Base-by-base conservation (phyloP, 2,329 filamentous ascomycete genomes). In the Calonectria ilicicola region DNA sequence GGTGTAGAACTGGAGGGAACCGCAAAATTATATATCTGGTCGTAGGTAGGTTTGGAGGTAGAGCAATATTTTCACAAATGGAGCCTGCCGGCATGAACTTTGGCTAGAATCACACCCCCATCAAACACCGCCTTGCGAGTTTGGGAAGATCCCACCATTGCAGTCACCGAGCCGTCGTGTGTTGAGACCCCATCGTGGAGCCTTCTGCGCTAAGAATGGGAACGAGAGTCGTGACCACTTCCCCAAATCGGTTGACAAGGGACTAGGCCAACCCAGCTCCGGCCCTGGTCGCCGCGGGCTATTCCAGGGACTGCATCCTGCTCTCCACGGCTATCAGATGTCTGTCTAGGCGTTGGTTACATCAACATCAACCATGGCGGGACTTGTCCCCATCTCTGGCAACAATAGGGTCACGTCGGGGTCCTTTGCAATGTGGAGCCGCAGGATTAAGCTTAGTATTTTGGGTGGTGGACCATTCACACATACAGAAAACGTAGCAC, bases 121-220 rank as follows among this genome's bases (percentile, higher is more conserved):
- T 23, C 9, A 6, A 35, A 7, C 47, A 60, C 5, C 32, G 23
- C 42, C 40, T 32, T n/a, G 32, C 23, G 19, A 21, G 38, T 42
- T 44, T 12, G 26, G 46, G 26, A n/a, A 53, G 14, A 27, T 19
- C 27, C 9, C 15, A 3, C 29, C 17, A 12, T 32, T 38, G 29
- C 7, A 38, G 35, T 5, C 53, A 40, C 19, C 21, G 72, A 46
- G 44, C 66, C 35, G 27, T 44, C 56, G 65, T 60, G 62, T 35
- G 71, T 67, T 51, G 53, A 42, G 10, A 5, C 29, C 29, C 29
- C 12, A 40, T 53, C 72, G 74, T 71, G 67, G 74, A 72, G 60
- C 74, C 66, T 42, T 62, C 53, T 51, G 38, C 64, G 75, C 77
- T 74, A 76, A 76, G 74, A 74, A 67, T 66, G 68, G 73, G 74